phyloP scores from a whole-genome alignment of 352 stramenopile species.

The Blastocystis sp. region DNA sequence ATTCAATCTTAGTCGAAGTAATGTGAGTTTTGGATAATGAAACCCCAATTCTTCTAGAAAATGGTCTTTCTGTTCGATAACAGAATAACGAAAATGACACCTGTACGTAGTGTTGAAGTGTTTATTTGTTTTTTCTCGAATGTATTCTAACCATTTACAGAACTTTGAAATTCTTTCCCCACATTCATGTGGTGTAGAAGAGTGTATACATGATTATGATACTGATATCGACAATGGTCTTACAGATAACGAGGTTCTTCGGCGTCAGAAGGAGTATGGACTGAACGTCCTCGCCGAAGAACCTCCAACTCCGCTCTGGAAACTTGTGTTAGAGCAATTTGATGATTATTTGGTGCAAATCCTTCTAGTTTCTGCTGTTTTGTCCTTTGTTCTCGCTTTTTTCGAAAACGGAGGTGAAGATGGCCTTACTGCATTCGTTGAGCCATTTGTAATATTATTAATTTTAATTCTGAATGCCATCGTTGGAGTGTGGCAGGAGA shows the following conservation, averaged over 20 bases:
- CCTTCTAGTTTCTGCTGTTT: constrained; percentile 84
- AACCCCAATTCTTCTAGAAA: too few relatives aligned
- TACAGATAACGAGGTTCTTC: constrained; percentile 13
- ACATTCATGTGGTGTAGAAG: constrained; percentile 2
- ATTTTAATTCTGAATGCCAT: constrained; percentile 65
- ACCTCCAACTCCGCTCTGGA: constrained; percentile 78
- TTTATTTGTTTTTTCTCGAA: neutral
- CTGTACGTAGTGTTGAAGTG: neutral
- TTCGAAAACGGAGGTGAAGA: constrained; percentile 71
- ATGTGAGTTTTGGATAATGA: too few relatives aligned
- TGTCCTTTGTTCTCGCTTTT: constrained; percentile 85
- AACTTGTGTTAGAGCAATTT: constrained; percentile 95
- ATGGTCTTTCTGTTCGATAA: too few relatives aligned
- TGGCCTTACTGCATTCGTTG: constrained; percentile 83
- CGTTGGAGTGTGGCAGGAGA: constrained; percentile 57
- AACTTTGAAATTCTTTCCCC: neutral
- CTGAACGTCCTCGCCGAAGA: constrained; percentile 82
- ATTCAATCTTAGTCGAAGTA: too few relatives aligned
- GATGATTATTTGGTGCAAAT: constrained; percentile 82
- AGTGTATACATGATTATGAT: constrained; percentile 32
- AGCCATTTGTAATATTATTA: constrained; percentile 90
- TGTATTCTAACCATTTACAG: neutral
- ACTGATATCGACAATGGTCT: constrained; percentile 47
- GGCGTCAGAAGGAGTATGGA: constrained; percentile 66
- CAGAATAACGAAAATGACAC: neutral